Evolutionary conservation across 2,329 filamentous ascomycete genomes (phyloP).

Genomic region (Thelonectria discophora): DNA sequence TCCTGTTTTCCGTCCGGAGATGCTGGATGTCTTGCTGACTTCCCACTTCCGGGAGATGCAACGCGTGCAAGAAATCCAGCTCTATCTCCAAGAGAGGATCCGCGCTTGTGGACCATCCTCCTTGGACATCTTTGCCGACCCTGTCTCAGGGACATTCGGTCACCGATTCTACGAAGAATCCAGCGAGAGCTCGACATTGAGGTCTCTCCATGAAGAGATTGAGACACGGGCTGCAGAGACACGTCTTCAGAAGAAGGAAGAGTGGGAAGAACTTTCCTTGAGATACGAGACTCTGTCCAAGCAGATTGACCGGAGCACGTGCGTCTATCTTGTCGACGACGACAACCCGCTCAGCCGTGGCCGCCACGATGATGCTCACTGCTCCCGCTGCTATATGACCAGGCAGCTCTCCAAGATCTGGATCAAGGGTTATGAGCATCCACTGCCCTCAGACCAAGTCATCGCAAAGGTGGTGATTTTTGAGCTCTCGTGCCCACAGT

Average conservation of each 20-base stretch:
- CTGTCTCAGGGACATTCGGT: slow-evolving; percentile 39
- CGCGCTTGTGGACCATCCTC: slow-evolving; percentile 19
- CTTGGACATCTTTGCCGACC: slow-evolving; percentile 38
- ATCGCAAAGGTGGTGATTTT: slow-evolving; percentile 51
- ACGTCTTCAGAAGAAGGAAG: slow-evolving; percentile 40
- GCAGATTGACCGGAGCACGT: slow-evolving; percentile 44
- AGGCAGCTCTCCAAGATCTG: slow-evolving; percentile 42
- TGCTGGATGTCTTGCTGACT: slow-evolving; percentile 35
- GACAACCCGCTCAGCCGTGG: slow-evolving; percentile 14
- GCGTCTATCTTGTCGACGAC: slow-evolving; percentile 42
- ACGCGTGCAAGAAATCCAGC: slow-evolving; percentile 32
- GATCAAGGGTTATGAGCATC: slow-evolving; percentile 52
- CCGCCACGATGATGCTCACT: slow-evolving; percentile 23
- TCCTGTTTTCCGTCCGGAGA: slow-evolving; percentile 34
- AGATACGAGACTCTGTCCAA: slow-evolving; percentile 46
- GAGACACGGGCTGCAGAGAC: slow-evolving; percentile 29
- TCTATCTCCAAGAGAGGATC: slow-evolving; percentile 35
- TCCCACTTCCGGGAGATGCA: slow-evolving; percentile 31
- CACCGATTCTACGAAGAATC: slow-evolving; percentile 42
- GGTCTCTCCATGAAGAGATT: slow-evolving; percentile 38
- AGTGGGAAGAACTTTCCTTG: slow-evolving; percentile 45
- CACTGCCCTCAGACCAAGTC: slow-evolving; percentile 46
- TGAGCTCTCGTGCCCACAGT: slow-evolving; percentile 50
- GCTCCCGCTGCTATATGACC: slow-evolving; percentile 49
- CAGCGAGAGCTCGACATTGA: slow-evolving; percentile 21